Evolutionary conservation across 1,139 yeast genomes (phyloP).

Genomic region (Meyerozyma carpophila): DNA sequence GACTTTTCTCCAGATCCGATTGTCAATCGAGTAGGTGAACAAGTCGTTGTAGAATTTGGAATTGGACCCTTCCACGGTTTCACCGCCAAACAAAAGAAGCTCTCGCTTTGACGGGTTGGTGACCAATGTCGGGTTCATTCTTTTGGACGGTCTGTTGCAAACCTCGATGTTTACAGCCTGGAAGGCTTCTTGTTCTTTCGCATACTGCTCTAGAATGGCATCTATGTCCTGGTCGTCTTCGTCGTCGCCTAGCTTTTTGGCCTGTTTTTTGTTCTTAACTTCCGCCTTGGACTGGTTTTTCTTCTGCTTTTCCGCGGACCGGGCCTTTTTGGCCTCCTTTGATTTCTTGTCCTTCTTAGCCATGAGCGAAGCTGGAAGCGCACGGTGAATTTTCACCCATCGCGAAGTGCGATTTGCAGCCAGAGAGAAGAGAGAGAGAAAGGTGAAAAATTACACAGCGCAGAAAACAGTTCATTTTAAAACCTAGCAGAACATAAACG

Average conservation of each 20-base stretch:
- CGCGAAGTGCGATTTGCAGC: background rate
- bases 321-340: slow-evolving; percentile 87
- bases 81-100: slow-evolving; percentile 87
- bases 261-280: slow-evolving; percentile 63
- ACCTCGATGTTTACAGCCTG: slow-evolving; percentile 63
- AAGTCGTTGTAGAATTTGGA: slow-evolving; percentile 79
- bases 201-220: slow-evolving; percentile 71
- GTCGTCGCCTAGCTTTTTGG: slow-evolving; percentile 68
- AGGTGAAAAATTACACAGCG: too few relatives aligned
- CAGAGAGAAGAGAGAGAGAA: background rate
- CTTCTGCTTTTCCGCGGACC: slow-evolving; percentile 78
- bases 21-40: slow-evolving; percentile 66
- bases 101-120: slow-evolving; percentile 74
- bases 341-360: slow-evolving; percentile 83
- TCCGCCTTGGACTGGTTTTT: slow-evolving; percentile 75
- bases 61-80: slow-evolving; percentile 49
- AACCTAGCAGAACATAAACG: background rate
- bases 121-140: slow-evolving; percentile 72
- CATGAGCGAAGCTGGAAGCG: slow-evolving; percentile 31
- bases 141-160: slow-evolving; percentile 53
- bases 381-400: background rate
- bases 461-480: too few relatives aligned
- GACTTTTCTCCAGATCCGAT: slow-evolving; percentile 75
- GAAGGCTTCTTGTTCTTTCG: slow-evolving; percentile 72
- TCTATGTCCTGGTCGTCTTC: slow-evolving; percentile 91